Base-by-base conservation (phyloP, 2,329 filamentous ascomycete species). In the Domatiomyces globalis region DNA sequence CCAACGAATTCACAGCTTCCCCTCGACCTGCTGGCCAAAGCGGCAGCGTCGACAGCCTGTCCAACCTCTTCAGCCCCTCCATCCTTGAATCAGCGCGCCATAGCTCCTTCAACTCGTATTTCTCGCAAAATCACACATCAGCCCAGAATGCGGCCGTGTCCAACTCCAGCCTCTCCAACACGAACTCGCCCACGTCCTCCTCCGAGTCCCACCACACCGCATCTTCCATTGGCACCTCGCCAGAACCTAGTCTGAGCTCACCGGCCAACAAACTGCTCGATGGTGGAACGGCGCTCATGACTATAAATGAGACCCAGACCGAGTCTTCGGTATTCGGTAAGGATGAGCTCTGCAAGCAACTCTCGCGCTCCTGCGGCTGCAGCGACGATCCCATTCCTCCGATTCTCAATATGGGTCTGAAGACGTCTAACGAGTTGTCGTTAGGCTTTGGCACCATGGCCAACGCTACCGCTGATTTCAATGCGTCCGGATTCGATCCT, bases 1-100 rank as follows among this genome's bases (percentile, higher is more conserved):
- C 36, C 43, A 59, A 51, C 33, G 49, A 20, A 6, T 46, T 56
- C 25, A 52, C 58, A 5, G 49, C 50, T 17, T 60, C 58, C 4
- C 58, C 59, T 39, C 52, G 51, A 27, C 48, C 56, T 45, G 8
- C 17, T 3, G 19, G 1, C 19, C 43, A 46, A 12, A 48, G 46
- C 19, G 49, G 50, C 18, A 60, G 56, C 46, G 48, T 61, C 25
- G 56, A 63, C 44, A 79, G 76, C 56, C 72, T 79, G 49, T 74
- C 73, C 9, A 74, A 73, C 44, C 66, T 82, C 6, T 84, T 84
- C 63, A 80, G 75, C 49, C 79, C 80, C 3, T 72, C 71, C 6
- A 65, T 76, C 19, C 64, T 76, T 18, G 69, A 73, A 54, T 71
- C 65, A 45, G 71, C 70, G 54, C 69, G 66, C 33, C 67, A 68